Conservation (phyloP, 2,329 filamentous ascomycete species). For the Pseudogymnoascus sp. region DNA sequence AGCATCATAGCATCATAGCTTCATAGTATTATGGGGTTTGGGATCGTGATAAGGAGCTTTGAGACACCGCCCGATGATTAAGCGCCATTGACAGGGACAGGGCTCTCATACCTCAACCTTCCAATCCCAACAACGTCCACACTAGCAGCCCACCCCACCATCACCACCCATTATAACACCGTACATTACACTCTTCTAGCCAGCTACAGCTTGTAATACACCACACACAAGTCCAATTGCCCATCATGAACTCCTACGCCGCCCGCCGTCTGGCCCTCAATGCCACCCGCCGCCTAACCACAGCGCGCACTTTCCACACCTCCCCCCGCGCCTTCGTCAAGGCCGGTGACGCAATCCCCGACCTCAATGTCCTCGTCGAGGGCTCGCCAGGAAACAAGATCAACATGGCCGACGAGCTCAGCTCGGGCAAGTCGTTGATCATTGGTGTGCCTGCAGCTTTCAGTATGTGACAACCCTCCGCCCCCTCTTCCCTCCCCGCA, state of each 20-base stretch:
- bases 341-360: constrained; percentile 71
- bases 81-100: neutral
- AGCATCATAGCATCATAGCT: neutral
- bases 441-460: constrained; percentile 80
- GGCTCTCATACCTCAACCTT: neutral
- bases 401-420: constrained; percentile 71
- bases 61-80: neutral
- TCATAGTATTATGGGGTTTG: neutral
- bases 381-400: constrained; percentile 87
- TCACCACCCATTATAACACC: neutral
- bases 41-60: neutral
- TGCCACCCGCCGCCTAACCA: constrained; percentile 12
- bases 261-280: neutral
- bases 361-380: constrained; percentile 71
- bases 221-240: neutral
- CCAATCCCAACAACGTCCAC: neutral
- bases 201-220: neutral
- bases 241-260: neutral
- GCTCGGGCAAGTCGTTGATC: constrained; percentile 66
- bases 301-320: constrained; percentile 50
- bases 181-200: neutral
- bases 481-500: neutral
- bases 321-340: constrained; percentile 58
- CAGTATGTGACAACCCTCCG: constrained; percentile 35
- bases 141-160: neutral